Conservation (phyloP, 345 rosid genomes). For the Arabis hirsuta region DNA sequence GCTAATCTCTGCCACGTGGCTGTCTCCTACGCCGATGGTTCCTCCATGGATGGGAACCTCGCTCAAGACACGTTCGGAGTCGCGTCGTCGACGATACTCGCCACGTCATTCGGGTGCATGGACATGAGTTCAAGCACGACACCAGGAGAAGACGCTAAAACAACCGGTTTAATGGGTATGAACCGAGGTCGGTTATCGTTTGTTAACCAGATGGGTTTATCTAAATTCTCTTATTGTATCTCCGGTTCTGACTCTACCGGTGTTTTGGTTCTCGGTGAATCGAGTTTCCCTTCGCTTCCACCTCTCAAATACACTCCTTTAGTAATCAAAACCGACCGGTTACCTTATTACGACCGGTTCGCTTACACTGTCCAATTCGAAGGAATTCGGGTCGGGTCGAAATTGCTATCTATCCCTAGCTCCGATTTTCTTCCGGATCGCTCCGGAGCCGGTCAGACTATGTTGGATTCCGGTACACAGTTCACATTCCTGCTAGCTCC, state of each 20-base stretch:
- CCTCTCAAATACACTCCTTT: slow-evolving; percentile 61
- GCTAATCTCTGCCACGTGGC: slow-evolving; percentile 55
- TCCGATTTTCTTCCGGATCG: slow-evolving; percentile 53
- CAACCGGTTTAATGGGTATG: slow-evolving; percentile 76
- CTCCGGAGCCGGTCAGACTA: slow-evolving; percentile 75
- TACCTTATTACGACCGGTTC: slow-evolving; percentile 66
- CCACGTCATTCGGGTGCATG: slow-evolving; percentile 69
- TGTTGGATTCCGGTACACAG: slow-evolving; percentile 74
- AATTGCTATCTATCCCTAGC: slow-evolving; percentile 47
- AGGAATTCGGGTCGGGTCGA: slow-evolving; percentile 59
- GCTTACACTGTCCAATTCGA: slow-evolving; percentile 66
- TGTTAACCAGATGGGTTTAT: slow-evolving; percentile 60
- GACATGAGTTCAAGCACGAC: slow-evolving; percentile 54
- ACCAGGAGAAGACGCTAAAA: slow-evolving; percentile 54
- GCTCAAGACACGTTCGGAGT: slow-evolving; percentile 51
- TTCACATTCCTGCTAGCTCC: slow-evolving; percentile 63
- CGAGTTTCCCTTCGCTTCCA: slow-evolving; percentile 50
- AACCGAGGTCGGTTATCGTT: slow-evolving; percentile 77
- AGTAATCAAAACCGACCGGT: slow-evolving; percentile 49
- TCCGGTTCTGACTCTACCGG: slow-evolving; percentile 69
- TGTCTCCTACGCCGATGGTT: slow-evolving; percentile 61
- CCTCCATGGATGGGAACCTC: slow-evolving; percentile 66
- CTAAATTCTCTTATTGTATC: slow-evolving; percentile 77
- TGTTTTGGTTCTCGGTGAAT: slow-evolving; percentile 59
- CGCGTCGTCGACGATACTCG: slow-evolving; percentile 47